Percentiles rank a stretch among this genome's conserved stretches.
phyloP scores from a whole-genome alignment of 2,329 filamentous ascomycete genomes.

The Calonectria henricotiae region DNA sequence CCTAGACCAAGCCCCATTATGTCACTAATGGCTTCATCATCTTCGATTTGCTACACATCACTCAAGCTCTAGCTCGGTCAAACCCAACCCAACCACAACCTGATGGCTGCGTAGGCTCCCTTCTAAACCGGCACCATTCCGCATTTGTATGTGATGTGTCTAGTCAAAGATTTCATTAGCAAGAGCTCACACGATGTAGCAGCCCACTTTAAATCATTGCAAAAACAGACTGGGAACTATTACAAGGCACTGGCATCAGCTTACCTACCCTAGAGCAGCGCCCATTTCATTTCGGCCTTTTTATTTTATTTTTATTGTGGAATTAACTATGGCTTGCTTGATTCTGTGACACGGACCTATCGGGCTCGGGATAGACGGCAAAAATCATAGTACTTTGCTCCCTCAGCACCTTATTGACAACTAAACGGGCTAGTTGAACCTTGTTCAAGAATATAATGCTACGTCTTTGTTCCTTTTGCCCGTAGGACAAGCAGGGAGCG shows the following conservation, averaged over 20 bases:
- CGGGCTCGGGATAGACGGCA: not conserved
- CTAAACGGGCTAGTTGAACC: not conserved
- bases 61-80: not conserved
- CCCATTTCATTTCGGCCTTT: too few species aligned
- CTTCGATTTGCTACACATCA: not conserved
- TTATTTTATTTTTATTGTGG: not conserved
- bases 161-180: not conserved
- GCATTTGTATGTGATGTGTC: not conserved
- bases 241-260: not conserved
- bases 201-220: not conserved
- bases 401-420: not conserved
- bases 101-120: not conserved
- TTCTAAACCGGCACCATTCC: not conserved
- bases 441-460: not conserved
- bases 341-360: not conserved
- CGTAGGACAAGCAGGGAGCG: not conserved
- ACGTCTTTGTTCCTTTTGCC: not conserved
- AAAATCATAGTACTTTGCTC: not conserved
- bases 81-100: conserved; percentile 17
- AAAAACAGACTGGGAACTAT: too few species aligned
- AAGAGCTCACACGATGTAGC: not conserved
- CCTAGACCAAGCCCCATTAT: conserved; percentile 2
- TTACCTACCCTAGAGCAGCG: conserved; percentile 1
- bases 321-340: not conserved
- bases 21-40: conserved; percentile 10